Conservation (phyloP, 2,329 filamentous ascomycete genomes). For the Talaromyces sp. region DNA sequence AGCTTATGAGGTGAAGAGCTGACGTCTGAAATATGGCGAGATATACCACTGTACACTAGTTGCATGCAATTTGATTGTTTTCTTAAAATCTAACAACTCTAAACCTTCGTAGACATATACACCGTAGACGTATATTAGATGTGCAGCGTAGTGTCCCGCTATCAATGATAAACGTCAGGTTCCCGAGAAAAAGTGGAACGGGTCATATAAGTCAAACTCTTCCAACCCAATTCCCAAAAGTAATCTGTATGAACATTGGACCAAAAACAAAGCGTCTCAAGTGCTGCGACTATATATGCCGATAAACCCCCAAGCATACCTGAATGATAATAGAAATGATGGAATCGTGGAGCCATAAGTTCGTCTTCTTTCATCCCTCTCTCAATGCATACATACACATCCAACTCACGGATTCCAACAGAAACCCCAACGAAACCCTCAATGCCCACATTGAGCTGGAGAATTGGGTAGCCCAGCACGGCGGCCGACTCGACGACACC, state of each 20-base stretch:
- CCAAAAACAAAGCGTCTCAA: background rate
- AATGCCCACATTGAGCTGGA: slow-evolving; percentile 28
- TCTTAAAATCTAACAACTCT: background rate
- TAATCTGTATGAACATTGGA: background rate
- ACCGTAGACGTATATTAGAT: background rate
- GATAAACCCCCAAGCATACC: background rate
- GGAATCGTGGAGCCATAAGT: background rate
- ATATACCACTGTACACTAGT: slow-evolving; percentile 20
- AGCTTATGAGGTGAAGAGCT: slow-evolving; percentile 2
- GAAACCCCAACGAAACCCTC: slow-evolving; percentile 6
- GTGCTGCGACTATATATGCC: background rate
- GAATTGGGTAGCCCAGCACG: slow-evolving; percentile 33
- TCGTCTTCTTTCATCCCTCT: background rate
- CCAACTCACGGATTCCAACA: background rate
- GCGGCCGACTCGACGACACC: slow-evolving; percentile 32
- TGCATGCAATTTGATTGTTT: slow-evolving; percentile 9
- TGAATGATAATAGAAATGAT: background rate
- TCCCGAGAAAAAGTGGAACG: slow-evolving; percentile 6
- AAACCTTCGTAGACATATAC: background rate
- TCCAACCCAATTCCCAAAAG: background rate
- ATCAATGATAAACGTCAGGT: background rate
- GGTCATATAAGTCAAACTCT: background rate
- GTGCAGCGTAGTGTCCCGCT: background rate
- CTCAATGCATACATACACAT: background rate
- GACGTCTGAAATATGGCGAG: slow-evolving; percentile 15